Base-by-base conservation (phyloP, 805 yeast genomes). In the Maudiozyma barnettii region DNA sequence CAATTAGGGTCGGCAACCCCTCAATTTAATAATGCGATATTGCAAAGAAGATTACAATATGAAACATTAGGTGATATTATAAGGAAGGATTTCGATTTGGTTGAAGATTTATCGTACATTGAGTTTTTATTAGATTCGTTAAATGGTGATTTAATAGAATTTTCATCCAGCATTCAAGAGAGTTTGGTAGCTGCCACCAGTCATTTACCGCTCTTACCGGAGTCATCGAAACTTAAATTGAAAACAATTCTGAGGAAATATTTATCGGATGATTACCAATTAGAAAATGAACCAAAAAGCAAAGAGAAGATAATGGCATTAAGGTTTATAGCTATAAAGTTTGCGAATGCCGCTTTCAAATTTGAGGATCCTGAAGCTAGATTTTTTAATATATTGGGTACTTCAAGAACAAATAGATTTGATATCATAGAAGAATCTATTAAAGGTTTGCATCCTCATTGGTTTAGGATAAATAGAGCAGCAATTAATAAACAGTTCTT, bases 381-480 rank as follows among this genome's bases (percentile, higher is more conserved):
- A 49, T 56, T 77, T 41, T 66, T 87, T 36, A 81, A 88, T 58
- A 63, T 89, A 18, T 61, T 82, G 41, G 96, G 89, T 13, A 63
- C 85, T 5, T 66, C 76, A 19, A 57, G 72, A 12, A 63, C 60
- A 1, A 84, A 84, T 53, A 72, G 82, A 47, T 72, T 85, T 2
- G 95, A 87, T 54, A 79, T 86, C 0, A 69, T 82, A 2, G 95
- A 88, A 56, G 96, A 88, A 60, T 83, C 96, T 0, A 63, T 61
- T 5, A 79, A 78, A 51, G 97, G 97, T 0, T 66, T 91, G 26
- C 81, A 88, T 61, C 96, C 96, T 0, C 77, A 84, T 61, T 83
- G 90, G 87, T 84, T 80, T 59, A 75, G 74, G 41, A 65, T 82
- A 3, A 64, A 71, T 31, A 74, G 68, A 45, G 69, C 82, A 0